phyloP scores from a whole-genome alignment of 2,329 filamentous ascomycete genomes.

The Nemania sp. region DNA sequence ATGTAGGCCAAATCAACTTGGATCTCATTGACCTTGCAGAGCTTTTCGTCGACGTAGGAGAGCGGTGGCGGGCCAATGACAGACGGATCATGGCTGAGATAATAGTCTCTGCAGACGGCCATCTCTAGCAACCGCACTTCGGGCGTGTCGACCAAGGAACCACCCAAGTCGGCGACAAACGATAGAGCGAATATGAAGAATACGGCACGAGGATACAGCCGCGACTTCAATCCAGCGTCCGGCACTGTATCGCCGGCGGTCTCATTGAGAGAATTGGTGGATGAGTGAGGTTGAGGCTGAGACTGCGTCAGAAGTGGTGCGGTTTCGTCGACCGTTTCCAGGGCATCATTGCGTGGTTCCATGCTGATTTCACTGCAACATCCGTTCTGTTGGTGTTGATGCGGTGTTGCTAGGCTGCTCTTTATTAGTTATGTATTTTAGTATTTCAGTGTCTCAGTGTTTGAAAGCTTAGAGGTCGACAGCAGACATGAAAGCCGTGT shows the following conservation, averaged over 20 bases:
- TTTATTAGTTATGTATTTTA: no score
- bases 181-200: slow-evolving; percentile 11
- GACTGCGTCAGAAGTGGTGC: slow-evolving; percentile 7
- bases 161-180: slow-evolving; percentile 18
- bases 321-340: not conserved
- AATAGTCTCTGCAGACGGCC: slow-evolving; percentile 16
- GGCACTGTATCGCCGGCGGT: not conserved
- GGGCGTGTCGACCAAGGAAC: slow-evolving; percentile 9
- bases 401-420: no score
- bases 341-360: not conserved
- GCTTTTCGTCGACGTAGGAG: not conserved
- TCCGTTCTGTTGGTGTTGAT: not conserved
- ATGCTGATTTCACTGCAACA: not conserved
- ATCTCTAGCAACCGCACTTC: slow-evolving; percentile 18
- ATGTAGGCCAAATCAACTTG: slow-evolving; percentile 10
- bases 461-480: no score
- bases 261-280: not conserved
- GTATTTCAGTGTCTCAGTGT: no score
- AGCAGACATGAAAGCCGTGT: no score
- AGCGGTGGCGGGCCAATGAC: slow-evolving; percentile 10
- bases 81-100: slow-evolving; percentile 1
- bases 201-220: slow-evolving; percentile 3
- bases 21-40: slow-evolving; percentile 11
- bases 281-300: not conserved
- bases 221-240: not conserved